phyloP scores from a whole-genome alignment of 345 rosid species.

The Citrus inodora region DNA sequence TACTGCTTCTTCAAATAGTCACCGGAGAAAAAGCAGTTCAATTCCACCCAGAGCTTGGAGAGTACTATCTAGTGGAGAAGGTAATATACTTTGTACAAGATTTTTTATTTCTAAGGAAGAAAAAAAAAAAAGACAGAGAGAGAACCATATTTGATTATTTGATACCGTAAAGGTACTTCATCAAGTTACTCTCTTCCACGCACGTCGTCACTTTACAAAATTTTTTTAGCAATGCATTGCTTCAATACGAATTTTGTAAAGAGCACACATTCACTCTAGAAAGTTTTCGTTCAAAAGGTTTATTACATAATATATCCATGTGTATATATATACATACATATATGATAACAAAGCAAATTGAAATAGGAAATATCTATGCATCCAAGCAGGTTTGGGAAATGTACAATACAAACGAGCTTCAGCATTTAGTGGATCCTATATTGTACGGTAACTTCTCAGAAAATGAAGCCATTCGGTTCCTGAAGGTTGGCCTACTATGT shows the following conservation, averaged over 20 bases:
- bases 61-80: constrained; percentile 39
- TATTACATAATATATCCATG: no score
- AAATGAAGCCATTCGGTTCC: constrained; percentile 25
- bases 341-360: neutral
- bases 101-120: no score
- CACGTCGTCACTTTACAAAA: no score
- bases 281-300: no score
- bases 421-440: constrained; percentile 24
- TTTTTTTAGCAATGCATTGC: no score
- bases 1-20: constrained; percentile 32
- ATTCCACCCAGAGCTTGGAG: constrained; percentile 34
- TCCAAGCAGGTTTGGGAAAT: constrained; percentile 36
- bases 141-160: neutral
- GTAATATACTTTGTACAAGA: constrained; percentile 7
- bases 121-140: no score
- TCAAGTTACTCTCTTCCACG: neutral
- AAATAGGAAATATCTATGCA: neutral
- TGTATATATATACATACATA: no score
- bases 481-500: constrained; percentile 29
- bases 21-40: constrained; percentile 31
- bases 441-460: constrained; percentile 16
- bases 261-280: neutral
- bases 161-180: no score
- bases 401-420: constrained; percentile 21
- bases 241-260: neutral